Conservation (phyloP, 257 asterid genomes). For the Solanum pinnatisectum region DNA sequence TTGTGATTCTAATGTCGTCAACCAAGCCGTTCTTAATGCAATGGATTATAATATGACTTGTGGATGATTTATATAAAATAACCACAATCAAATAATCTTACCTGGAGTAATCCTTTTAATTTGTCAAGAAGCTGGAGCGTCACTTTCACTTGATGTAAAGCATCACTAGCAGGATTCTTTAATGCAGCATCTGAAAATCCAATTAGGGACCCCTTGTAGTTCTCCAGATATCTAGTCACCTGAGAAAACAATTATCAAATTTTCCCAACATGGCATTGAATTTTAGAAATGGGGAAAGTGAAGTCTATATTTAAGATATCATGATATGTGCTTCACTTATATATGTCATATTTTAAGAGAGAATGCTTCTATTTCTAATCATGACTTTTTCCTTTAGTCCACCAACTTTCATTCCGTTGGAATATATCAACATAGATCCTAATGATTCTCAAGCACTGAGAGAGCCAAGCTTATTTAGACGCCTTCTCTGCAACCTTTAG, state of each 20-base stretch:
- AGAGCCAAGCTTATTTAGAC: background rate
- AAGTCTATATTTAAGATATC: no score
- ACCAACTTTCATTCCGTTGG: background rate
- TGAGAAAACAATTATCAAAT: conserved; percentile 1
- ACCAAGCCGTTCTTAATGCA: no score
- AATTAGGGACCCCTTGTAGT: conserved; percentile 78
- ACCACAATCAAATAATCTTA: background rate
- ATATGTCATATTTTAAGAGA: no score
- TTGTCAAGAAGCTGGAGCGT: background rate
- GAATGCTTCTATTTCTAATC: no score
- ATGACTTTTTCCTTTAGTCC: background rate
- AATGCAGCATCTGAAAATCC: background rate
- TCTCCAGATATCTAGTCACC: conserved; percentile 82
- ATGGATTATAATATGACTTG: no score
- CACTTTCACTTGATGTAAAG: background rate
- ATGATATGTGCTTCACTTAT: background rate
- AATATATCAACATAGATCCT: background rate
- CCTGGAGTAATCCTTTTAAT: background rate
- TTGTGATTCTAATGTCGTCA: background rate
- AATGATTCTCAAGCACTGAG: background rate
- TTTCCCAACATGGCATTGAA: no score
- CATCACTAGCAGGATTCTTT: background rate
- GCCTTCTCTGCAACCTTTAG: background rate
- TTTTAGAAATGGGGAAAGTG: no score
- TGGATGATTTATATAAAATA: no score